Percentiles rank a stretch among this genome's conserved stretches.
Evolutionary conservation across 352 stramenopile species (phyloP).

Genomic region (Aphanomyces invadans): DNA sequence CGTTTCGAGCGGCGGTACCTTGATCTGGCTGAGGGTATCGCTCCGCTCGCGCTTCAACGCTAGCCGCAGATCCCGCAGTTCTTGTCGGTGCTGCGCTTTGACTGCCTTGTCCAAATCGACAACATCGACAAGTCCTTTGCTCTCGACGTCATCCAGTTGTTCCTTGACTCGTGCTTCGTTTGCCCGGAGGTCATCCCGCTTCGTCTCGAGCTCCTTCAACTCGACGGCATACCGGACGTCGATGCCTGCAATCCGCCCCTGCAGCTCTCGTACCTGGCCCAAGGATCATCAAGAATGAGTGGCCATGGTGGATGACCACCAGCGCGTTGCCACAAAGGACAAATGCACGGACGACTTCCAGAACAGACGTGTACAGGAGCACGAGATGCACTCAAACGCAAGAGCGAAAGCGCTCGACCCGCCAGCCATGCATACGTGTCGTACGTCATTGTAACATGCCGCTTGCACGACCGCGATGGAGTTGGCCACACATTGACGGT

Average conservation of each 20-base stretch:
- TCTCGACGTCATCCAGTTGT: slow-evolving; percentile 15
- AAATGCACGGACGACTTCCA: too few relatives aligned
- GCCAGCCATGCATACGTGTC: too few relatives aligned
- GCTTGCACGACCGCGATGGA: neutral
- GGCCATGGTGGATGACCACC: neutral
- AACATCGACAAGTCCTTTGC: neutral
- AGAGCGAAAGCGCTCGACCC: too few relatives aligned
- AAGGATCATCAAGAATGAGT: neutral
- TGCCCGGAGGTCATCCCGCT: neutral
- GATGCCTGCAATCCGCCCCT: neutral
- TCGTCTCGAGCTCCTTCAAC: neutral
- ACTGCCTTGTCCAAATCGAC: neutral
- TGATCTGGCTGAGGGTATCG: slow-evolving; percentile 14
- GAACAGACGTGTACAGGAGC: too few relatives aligned
- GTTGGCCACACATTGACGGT: neutral
- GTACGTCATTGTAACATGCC: slow-evolving; percentile 1
- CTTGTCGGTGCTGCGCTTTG: slow-evolving; percentile 3
- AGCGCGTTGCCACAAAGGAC: too few relatives aligned
- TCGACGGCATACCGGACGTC: neutral
- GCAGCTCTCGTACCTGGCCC: neutral
- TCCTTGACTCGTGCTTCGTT: slow-evolving; percentile 9
- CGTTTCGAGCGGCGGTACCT: neutral
- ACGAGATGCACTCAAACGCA: too few relatives aligned
- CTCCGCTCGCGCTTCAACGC: slow-evolving; percentile 1
- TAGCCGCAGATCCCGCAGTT: neutral